phyloP scores from a whole-genome alignment of 441 rosid genomes.

The Rhodomyrtus psidioides region DNA sequence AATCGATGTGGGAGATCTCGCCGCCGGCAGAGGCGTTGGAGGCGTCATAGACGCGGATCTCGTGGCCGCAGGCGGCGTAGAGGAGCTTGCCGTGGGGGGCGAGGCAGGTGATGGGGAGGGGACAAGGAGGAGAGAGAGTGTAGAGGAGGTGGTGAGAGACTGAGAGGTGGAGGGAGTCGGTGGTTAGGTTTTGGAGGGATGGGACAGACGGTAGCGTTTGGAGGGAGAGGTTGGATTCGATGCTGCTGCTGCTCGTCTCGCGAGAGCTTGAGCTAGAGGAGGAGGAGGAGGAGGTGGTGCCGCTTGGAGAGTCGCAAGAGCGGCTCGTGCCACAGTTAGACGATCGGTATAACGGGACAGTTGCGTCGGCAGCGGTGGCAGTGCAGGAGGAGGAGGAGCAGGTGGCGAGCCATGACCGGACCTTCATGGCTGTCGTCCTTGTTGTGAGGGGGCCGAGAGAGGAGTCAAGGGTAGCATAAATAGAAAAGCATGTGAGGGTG shows the following conservation, averaged over 20 bases:
- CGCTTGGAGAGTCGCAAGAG: constrained; percentile 2
- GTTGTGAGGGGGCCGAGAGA: background rate
- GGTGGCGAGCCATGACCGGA: constrained; percentile 36
- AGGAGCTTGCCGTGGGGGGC: constrained; percentile 41
- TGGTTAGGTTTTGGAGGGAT: constrained; percentile 43
- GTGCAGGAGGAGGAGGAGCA: constrained; percentile 14
- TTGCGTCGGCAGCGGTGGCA: constrained; percentile 11
- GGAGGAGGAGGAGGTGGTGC: constrained; percentile 8
- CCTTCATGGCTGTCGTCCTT: constrained; percentile 16
- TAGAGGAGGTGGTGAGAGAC: constrained; percentile 28
- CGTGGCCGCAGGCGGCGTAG: constrained; percentile 60
- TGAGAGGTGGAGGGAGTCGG: constrained; percentile 16
- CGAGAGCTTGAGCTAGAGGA: constrained; percentile 6
- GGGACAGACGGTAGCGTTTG: constrained; percentile 78
- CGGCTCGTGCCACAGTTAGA: constrained; percentile 10
- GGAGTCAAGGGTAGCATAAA: background rate
- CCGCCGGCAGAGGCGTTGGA: constrained; percentile 25
- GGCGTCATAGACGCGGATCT: constrained; percentile 58
- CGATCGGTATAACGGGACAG: constrained; percentile 8
- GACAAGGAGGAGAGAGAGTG: constrained; percentile 24
- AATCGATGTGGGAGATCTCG: constrained; percentile 22
- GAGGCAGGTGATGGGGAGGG: constrained; percentile 56
- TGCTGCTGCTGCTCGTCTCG: constrained; percentile 22
- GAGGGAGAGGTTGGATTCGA: constrained; percentile 64
- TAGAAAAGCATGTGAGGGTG: background rate